Evolutionary conservation across 768 basidiomycete genomes (phyloP), one percentile per base, ranked within the genome.

Genomic region (Suillus placidus): DNA sequence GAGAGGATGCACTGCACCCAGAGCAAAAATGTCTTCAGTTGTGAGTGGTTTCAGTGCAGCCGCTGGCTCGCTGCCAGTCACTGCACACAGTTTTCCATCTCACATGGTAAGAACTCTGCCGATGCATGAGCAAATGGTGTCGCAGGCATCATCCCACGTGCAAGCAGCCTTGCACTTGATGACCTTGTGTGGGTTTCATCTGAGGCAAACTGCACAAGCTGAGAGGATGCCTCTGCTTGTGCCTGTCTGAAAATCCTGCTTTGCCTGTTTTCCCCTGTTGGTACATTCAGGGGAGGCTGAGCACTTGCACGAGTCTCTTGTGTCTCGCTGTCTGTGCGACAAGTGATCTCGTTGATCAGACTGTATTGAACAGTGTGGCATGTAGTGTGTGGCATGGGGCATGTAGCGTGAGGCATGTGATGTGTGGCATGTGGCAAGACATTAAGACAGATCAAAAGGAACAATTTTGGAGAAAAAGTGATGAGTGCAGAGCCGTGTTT

Each of bases 121-220:
- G 10, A 45, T 65, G 63, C 69, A 71, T 62, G 69, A 32, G 40
- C 78, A 71, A 0, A 69, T 67, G 5, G 71, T 68, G 0, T 67
- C 37, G 13, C 43, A 32, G 10, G 66, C 56, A 1, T 69, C 66
- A 54, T 79, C 69, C 76, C 77, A 79, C 0, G 74, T 52, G 2
- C 32, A 56, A 0, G 62, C 26, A 2, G 72, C 40, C 0, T 3
- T 26, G 65, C 77, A 81, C 5, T 66, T 30, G 8, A 37, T 34
- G 52, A 74, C 52, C 20, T 74, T 61, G 69, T 80, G 78, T 0
- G 38, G 64, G 57, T 71, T 70, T 13, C 72, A 51, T 10, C 80
- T 74, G n/a, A 82, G 74, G 69, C 79, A 82, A 3, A 80, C 40
- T 35, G 76, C 67, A 65, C 79, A 81, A 23, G 66, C 20, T 60